Conservation (phyloP, 2,329 filamentous ascomycete species). For the Penicillium janthinellum region DNA sequence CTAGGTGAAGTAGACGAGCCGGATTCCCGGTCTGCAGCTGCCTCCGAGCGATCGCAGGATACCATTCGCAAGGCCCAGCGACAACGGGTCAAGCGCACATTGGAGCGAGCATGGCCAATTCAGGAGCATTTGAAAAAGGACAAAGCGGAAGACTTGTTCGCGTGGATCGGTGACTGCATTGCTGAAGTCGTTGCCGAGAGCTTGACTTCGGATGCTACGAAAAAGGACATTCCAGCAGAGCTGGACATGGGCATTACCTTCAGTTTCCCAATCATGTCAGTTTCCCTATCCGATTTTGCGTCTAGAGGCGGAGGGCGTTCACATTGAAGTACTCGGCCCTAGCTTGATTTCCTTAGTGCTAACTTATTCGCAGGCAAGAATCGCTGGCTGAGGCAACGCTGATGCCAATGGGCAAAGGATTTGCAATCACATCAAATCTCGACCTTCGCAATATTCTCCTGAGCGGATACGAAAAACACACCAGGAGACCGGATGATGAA, state of each 20-base stretch:
- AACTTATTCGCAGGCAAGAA: conserved; percentile 48
- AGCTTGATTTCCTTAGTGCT: conserved; percentile 6
- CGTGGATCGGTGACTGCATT: conserved; percentile 80
- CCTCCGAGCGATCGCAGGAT: conserved; percentile 44
- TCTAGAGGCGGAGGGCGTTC: background rate
- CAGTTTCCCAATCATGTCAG: conserved; percentile 54
- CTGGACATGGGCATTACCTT: conserved; percentile 54
- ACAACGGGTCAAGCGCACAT: conserved; percentile 50
- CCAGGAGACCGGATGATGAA: conserved; percentile 41
- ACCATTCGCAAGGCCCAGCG: conserved; percentile 49
- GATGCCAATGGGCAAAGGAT: conserved; percentile 62
- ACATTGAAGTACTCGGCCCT: too few relatives aligned
- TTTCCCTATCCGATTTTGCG: background rate
- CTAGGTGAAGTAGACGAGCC: conserved; percentile 46
- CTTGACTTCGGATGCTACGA: conserved; percentile 43
- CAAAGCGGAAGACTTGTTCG: conserved; percentile 72
- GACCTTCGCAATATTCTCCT: conserved; percentile 58
- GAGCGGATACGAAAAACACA: conserved; percentile 57
- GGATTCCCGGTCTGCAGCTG: conserved; percentile 34
- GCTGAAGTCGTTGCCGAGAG: conserved; percentile 67
- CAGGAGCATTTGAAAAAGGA: conserved; percentile 61
- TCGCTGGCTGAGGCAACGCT: conserved; percentile 57
- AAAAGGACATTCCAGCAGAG: conserved; percentile 45
- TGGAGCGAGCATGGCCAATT: conserved; percentile 57
- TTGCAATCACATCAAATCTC: conserved; percentile 58